Evolutionary conservation across 1,284 basidiomycete species (phyloP).

Genomic region (Lentinus polychrous): DNA sequence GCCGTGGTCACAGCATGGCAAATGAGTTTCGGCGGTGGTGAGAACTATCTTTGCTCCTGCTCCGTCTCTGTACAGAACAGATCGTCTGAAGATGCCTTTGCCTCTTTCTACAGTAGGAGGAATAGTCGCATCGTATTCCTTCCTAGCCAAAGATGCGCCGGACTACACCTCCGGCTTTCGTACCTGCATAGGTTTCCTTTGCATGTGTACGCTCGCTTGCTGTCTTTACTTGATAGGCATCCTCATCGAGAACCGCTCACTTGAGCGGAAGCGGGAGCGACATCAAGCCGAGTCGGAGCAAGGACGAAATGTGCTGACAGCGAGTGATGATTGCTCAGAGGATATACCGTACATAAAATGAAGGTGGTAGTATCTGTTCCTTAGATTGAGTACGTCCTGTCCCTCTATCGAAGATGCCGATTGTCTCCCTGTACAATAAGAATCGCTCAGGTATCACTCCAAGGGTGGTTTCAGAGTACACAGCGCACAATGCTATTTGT

Average conservation of each 20-base stretch:
- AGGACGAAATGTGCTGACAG: too few species aligned
- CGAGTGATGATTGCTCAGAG: too few species aligned
- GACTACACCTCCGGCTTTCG: conserved; percentile 24
- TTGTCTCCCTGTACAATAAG: too few species aligned
- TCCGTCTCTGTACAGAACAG: not conserved
- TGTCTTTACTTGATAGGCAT: conserved; percentile 16
- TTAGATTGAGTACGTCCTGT: too few species aligned
- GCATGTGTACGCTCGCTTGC: conserved; percentile 16
- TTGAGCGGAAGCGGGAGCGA: too few species aligned
- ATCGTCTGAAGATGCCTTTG: not conserved
- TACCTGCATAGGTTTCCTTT: conserved; percentile 24
- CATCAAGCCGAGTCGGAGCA: too few species aligned
- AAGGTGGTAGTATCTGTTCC: too few species aligned
- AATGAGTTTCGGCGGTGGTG: conserved; percentile 24
- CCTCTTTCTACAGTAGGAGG: conserved; percentile 18
- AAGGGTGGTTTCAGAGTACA: too few species aligned
- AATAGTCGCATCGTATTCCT: conserved; percentile 25
- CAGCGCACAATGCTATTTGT: too few species aligned
- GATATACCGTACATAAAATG: too few species aligned
- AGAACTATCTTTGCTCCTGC: conserved; percentile 3
- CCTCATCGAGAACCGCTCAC: conserved; percentile 12
- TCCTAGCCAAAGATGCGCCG: conserved; percentile 25
- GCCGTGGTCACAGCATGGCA: conserved; percentile 25
- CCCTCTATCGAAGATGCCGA: too few species aligned
- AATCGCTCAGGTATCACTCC: too few species aligned